Base-by-base conservation (phyloP, 1,139 yeast genomes). In the Protomyces inouyei region DNA sequence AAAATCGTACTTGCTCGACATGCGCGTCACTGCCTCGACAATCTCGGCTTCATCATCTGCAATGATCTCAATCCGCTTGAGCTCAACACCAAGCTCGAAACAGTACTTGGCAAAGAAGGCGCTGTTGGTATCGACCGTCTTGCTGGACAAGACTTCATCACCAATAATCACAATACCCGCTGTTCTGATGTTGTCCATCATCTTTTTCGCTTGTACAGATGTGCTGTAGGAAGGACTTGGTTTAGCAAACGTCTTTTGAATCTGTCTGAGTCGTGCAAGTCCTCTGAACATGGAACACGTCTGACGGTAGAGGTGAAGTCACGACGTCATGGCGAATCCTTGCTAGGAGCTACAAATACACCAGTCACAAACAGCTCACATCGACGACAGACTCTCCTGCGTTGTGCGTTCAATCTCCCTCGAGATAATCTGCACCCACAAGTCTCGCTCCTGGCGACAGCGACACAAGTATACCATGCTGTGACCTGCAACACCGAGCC, bases 71-170 rank as follows among this genome's bases (percentile, higher is more conserved):
- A 89, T 82, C 64, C 84, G 83, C 68, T 82, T 82, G 60, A 89
- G 77, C 12, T 87, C 85, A 28, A 90, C 81, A 21, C 89, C 88
- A 10, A 79, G 74, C 10, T 78, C 76, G 74, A 87, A 90, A 73
- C 96, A 86, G 71, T 78, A 82, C 68, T 82, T 81, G 43, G 95
- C 88, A 73, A 89, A 88, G 71, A 78, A 82, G 68, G 82, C 78
- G 18, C 95, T 87, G 73, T 90, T 89, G 3, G 93, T 83, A 72
- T 90, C 97, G 14, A 80, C 77, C 68, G 90, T 88, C 76, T 89
- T 90, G n/a, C 95, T 95, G 71, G 88, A 89, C 66, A 89, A 81
- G 0, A 90, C 87, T 74, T 89, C 97, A 74, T 89, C 96, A 4
- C 96, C 96, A 64, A 90, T 89, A 57, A 88, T 86, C 65, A 84